A percentile compares a stretch with the other conserved stretches of the same genome.
Conservation (phyloP, 2,329 filamentous ascomycete genomes). For the Phialophora verrucosa region DNA sequence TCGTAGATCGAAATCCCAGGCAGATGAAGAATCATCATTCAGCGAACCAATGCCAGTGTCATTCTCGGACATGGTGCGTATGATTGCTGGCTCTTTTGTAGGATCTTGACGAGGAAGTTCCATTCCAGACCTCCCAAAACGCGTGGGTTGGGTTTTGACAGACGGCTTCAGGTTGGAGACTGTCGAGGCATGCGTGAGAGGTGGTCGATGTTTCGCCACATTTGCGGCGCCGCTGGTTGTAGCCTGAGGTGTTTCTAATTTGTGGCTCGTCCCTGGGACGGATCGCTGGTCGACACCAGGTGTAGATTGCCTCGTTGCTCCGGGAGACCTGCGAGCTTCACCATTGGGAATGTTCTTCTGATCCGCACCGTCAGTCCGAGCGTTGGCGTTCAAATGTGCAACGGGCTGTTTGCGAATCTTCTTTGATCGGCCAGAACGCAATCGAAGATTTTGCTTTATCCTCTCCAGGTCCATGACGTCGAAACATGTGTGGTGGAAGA, state of each 20-base stretch:
- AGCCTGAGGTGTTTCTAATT: neutral
- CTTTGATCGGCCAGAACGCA: constrained; percentile 37
- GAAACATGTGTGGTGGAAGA: neutral
- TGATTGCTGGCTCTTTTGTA: constrained; percentile 10
- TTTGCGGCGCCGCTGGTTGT: neutral
- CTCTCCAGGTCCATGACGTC: constrained; percentile 38
- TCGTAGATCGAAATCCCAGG: constrained; percentile 47
- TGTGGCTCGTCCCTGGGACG: neutral
- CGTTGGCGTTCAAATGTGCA: constrained; percentile 1
- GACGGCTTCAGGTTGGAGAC: neutral
- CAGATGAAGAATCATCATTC: constrained; percentile 29
- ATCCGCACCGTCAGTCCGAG: neutral
- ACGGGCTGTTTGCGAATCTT: constrained; percentile 31
- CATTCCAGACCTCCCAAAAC: constrained; percentile 21
- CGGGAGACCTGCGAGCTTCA: neutral
- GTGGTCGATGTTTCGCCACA: constrained; percentile 10
- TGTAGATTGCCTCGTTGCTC: constrained; percentile 1
- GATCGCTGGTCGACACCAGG: neutral
- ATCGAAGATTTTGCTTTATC: constrained; percentile 39
- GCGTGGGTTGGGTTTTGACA: constrained; percentile 4
- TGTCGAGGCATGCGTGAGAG: constrained; percentile 19
- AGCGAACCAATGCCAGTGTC: constrained; percentile 1
- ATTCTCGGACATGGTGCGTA: constrained; percentile 22
- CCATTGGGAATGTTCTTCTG: constrained; percentile 13
- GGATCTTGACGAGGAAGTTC: constrained; percentile 15